Evolutionary conservation across 116 monocot genomes (phyloP), one percentile per base, ranked within the genome.

Genomic region (Posidonia oceanica): DNA sequence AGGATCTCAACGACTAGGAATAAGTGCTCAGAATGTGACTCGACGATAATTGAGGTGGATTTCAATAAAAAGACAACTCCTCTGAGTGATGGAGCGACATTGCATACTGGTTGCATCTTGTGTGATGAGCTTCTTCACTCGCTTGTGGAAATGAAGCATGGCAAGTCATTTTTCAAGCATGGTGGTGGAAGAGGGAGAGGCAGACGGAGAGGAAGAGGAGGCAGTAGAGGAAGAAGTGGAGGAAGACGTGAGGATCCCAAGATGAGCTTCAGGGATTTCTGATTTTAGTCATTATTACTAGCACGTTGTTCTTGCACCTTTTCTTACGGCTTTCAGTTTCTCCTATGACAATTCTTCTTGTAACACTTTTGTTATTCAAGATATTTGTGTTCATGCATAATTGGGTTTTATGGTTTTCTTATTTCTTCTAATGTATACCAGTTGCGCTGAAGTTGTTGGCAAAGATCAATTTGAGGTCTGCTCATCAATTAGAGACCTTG

Each of bases 201-300:
- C 0, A 39, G 85, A 44, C 82, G 89, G 2, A 80, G 83, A 67
- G 77, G 79, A 7, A 67, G 83, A 18, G 75, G 80, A 54, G 70
- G 76, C 3, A 61, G 78, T 39, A 72, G 80, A 42, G 78, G 81
- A 11, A 67, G 74, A 59, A 56, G 74, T 3, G 75, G 83, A 39
- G 67, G 84, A 15, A 93, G 72, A 48, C 55, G 79, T 42, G 81
- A 76, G 17, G 94, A 94, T 53, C 94, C 90, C 7, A 94, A 86
- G 69, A 94, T 91, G 95, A 95, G 91, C 65, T 91, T 95, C 39
- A 78, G 91, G 40, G 91, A 95, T 75, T 95, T 95, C 64, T 95
- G 54, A 88, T 44, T 48, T 37, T 63, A 29, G 29, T 29, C 29
- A 29, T 29, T 29, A 29, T 29, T 29, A 29, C 29, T 29, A 29